Conservation (phyloP, 1,284 basidiomycete genomes). For the Xerocomus nothofagi region DNA sequence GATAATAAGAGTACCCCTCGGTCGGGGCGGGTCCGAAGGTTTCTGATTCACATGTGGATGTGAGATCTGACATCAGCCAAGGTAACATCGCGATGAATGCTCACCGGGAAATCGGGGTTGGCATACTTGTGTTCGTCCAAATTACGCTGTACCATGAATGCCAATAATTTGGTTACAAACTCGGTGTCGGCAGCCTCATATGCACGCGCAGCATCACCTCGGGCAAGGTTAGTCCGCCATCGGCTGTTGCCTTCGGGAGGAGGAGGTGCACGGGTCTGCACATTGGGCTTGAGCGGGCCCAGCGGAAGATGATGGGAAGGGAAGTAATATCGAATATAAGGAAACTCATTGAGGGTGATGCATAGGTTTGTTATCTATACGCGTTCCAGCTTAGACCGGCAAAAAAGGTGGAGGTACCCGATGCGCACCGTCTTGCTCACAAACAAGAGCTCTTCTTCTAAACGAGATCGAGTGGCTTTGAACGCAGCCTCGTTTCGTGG, state of each 20-base stretch:
- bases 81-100: conserved; percentile 15
- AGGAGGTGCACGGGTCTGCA: conserved; percentile 59
- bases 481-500: conserved; percentile 67
- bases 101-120: conserved; percentile 85
- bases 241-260: conserved; percentile 58
- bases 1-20: conserved; percentile 84
- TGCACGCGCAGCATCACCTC: conserved; percentile 62
- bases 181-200: conserved; percentile 69
- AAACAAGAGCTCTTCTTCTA: conserved; percentile 85
- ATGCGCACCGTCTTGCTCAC: conserved; percentile 60
- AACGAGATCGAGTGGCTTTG: conserved; percentile 58
- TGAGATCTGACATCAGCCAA: conserved; percentile 3
- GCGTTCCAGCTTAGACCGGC: conserved; percentile 4
- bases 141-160: conserved; percentile 77
- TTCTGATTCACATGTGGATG: conserved; percentile 46
- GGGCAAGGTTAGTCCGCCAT: conserved; percentile 74
- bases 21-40: conserved; percentile 61
- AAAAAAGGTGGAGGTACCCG: background rate
- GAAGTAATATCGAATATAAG: conserved; percentile 92
- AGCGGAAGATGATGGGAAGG: conserved; percentile 84
- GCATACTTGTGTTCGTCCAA: conserved; percentile 84
- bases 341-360: conserved; percentile 91
- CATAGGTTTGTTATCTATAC: conserved; percentile 85
- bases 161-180: conserved; percentile 75
- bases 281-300: conserved; percentile 76